Evolutionary conservation across 441 rosid species (phyloP).

Genomic region (Bocquillonia castaneifolia): DNA sequence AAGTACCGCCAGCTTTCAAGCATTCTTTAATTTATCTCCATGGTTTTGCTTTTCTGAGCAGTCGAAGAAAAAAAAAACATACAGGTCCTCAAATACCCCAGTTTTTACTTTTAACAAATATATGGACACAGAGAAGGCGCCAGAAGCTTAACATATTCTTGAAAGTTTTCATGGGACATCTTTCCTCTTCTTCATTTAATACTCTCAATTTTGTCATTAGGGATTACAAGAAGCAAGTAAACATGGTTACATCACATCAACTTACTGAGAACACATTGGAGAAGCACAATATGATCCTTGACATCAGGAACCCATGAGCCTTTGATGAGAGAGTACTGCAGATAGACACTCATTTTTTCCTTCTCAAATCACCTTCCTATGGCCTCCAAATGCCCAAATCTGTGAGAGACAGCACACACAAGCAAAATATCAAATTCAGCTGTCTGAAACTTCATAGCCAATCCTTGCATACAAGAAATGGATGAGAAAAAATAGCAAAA

Average conservation of each 20-base stretch:
- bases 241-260: constrained; percentile 23
- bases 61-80: too few relatives aligned
- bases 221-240: constrained; percentile 29
- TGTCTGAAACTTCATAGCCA: background rate
- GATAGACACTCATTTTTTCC: background rate
- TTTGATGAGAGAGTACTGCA: constrained; percentile 11
- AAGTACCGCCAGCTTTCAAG: too few relatives aligned
- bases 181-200: constrained; percentile 9
- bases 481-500: background rate
- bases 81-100: too few relatives aligned
- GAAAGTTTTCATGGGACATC: background rate
- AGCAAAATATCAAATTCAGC: background rate
- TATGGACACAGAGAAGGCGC: too few relatives aligned
- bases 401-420: constrained; percentile 18
- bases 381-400: constrained; percentile 97
- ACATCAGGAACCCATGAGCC: constrained; percentile 1
- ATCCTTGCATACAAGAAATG: background rate
- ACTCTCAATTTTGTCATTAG: constrained; percentile 23
- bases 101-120: too few relatives aligned
- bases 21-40: background rate
- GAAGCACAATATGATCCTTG: background rate
- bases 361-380: constrained; percentile 46
- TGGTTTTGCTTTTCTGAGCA: background rate
- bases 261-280: constrained; percentile 10
- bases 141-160: too few relatives aligned